These are phyloP conservation scores for Fagus sylvatica DNA, from an alignment of 306 rosid genomes.

Conservation along the genomic window DNA sequence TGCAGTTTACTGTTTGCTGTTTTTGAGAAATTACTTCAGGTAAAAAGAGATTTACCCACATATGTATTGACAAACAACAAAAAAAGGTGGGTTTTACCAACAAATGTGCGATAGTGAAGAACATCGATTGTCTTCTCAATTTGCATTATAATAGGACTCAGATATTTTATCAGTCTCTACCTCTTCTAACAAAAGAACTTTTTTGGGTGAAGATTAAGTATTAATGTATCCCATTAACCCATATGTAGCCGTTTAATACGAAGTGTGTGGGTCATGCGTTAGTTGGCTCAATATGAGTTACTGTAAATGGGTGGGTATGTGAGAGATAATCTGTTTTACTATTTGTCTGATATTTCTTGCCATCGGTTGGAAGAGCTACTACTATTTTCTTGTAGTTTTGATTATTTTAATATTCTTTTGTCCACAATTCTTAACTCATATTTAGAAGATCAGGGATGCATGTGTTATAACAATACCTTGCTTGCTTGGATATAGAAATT, in stretches of 20 bases:
- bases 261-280: neutral
- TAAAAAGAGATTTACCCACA: neutral
- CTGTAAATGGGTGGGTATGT: neutral
- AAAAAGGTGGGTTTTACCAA: neutral
- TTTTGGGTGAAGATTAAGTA: neutral
- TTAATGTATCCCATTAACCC: neutral
- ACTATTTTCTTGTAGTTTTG: neutral
- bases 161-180: neutral
- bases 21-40: neutral
- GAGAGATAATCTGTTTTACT: neutral
- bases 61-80: neutral
- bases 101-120: neutral
- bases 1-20: neutral
- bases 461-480: neutral
- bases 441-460: neutral
- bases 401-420: neutral
- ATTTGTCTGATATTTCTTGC: neutral
- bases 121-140: neutral
- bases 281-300: neutral
- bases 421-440: neutral
- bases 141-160: neutral
- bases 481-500: too few species aligned
- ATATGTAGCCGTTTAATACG: neutral
- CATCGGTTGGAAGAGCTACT: neutral
- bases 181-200: neutral